Base-by-base conservation (phyloP, 352 stramenopile genomes). In the Globisporangium ultimum region DNA sequence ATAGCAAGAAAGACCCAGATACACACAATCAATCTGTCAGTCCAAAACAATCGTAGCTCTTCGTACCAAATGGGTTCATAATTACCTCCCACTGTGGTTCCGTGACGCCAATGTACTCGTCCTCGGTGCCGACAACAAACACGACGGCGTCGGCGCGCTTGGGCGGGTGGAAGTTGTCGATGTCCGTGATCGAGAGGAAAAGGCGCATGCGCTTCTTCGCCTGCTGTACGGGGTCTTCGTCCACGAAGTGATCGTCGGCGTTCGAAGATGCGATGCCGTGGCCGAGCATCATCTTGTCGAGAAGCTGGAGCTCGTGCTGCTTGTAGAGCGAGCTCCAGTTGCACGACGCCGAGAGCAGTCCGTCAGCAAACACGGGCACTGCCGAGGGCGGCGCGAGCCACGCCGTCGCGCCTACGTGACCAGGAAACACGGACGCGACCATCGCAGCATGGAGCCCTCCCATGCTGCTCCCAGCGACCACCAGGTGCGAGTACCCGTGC, bases 181-280 rank as follows among this genome's bases (percentile, higher is more conserved):
- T 91, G 51, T 93, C 78, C 4, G 84, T 91, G 61, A 93, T 86
- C 21, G 84, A 89, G 20, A 93, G 69, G 53, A 93, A 91, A 18
- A 78, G 53, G n/a, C 79, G 72, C 70, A 93, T 82, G 20, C 79
- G 78, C 42, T 89, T 88, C 68, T 93, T 93, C 41, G 76, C 76
- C 52, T 92, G 74, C 40, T 85, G 60, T 11, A 89, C 76, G 10
- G 71, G 71, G 53, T 89, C 79, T 55, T 78, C 58, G 55, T 76
- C 67, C 18, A 68, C 40, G 45, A 76, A 72, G 18, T 45, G 1
- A 1, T 56, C 41, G 28, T 72, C 28, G 3, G 28, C 58, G 13
- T 54, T 47, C 58, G 67, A 68, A 18, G 71, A 49, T 0, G 66
- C 62, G 10, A 71, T 58, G 18, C 65, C 68, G 28, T 73, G 66